These are phyloP conservation scores for Verticillium klebahnii DNA, from an alignment of 2,329 filamentous ascomycete species.

Conservation along the genomic window DNA sequence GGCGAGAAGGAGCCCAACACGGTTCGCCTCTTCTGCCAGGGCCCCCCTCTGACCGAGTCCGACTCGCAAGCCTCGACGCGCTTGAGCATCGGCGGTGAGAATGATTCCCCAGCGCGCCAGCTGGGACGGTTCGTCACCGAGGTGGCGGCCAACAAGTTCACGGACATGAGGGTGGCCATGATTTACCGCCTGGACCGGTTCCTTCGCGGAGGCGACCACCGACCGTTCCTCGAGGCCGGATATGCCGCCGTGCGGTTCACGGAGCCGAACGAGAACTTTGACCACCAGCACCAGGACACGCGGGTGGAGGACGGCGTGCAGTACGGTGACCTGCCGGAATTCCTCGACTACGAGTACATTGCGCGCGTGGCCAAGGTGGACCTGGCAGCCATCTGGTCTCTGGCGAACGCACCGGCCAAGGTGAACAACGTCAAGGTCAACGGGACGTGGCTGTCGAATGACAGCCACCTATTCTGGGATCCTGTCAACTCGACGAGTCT, in stretches of 20 bases:
- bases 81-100: conserved; percentile 45
- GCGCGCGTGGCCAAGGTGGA: conserved; percentile 51
- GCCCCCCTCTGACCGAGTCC: conserved; percentile 38
- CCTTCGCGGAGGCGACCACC: conserved; percentile 52
- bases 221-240: conserved; percentile 48
- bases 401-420: conserved; percentile 45
- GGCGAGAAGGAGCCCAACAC: conserved; percentile 42
- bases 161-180: conserved; percentile 50
- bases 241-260: conserved; percentile 52
- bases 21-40: conserved; percentile 51
- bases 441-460: conserved; percentile 40
- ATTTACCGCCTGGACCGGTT: conserved; percentile 54
- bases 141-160: conserved; percentile 44
- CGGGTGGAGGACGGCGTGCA: conserved; percentile 43
- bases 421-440: conserved; percentile 45
- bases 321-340: conserved; percentile 51
- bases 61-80: conserved; percentile 28
- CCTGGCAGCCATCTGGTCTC: conserved; percentile 47
- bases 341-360: conserved; percentile 52
- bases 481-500: conserved; percentile 28
- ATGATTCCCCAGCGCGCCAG: conserved; percentile 50
- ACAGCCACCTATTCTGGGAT: conserved; percentile 46
- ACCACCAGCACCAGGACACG: conserved; percentile 53
- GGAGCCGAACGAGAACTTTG: conserved; percentile 52
- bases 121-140: conserved; percentile 51